A percentile compares a stretch with the other conserved stretches of the same genome.
phyloP scores from a whole-genome alignment of 179 eudicot species.

The Pouteria campechiana region DNA sequence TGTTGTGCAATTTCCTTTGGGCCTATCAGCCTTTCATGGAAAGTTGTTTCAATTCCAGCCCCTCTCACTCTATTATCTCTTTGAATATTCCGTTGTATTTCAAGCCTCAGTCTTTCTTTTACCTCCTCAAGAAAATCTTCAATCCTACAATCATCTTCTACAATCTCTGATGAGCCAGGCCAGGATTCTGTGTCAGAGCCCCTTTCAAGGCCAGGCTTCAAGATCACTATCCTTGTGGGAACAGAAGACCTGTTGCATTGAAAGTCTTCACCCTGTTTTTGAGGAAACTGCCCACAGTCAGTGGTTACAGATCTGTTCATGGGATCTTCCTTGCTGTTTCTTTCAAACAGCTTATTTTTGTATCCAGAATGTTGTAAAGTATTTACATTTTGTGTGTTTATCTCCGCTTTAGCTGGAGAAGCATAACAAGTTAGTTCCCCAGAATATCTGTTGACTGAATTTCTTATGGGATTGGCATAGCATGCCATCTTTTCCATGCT shows the following conservation, averaged over 20 bases:
- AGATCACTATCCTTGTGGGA: conserved; percentile 63
- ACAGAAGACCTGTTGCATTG: conserved; percentile 24
- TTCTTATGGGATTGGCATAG: conserved; percentile 39
- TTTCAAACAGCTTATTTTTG: too few relatives aligned
- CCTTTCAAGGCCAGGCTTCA: conserved; percentile 82
- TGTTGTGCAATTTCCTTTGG: conserved; percentile 46
- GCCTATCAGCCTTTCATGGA: conserved; percentile 48
- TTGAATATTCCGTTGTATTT: conserved; percentile 47
- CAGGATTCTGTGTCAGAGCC: conserved; percentile 53
- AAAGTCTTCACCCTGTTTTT: too few relatives aligned
- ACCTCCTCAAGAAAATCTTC: conserved; percentile 98
- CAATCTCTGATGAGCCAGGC: conserved; percentile 50
- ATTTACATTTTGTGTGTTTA: conserved; percentile 16
- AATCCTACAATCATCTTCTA: conserved; percentile 64
- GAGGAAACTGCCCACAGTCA: conserved; percentile 27
- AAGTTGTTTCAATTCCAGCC: conserved; percentile 82
- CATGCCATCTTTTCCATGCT: conserved; percentile 67
- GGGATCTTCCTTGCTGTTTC: conserved; percentile 29
- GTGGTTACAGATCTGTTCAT: conserved; percentile 24
- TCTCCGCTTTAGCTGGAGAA: too few relatives aligned
- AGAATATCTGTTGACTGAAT: conserved; percentile 14
- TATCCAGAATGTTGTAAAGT: conserved; percentile 8
- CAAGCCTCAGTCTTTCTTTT: conserved; percentile 64
- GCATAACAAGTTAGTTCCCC: conserved; percentile 12
- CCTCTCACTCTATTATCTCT: conserved; percentile 62